These are phyloP conservation scores for Filobasidium floriforme DNA, from an alignment of 768 basidiomycete species.

Conservation along the genomic window DNA sequence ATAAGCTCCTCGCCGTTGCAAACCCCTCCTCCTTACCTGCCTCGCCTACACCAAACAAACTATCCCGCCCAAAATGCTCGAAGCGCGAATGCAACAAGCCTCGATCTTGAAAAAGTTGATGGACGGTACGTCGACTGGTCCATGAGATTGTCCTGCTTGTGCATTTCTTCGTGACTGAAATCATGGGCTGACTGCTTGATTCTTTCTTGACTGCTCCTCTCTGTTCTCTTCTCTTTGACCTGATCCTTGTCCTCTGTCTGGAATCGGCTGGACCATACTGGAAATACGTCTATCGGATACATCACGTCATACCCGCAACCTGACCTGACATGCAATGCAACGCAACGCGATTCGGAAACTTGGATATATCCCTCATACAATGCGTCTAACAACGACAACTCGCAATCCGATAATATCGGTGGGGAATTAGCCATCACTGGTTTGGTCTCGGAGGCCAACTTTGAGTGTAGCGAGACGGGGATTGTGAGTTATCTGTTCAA, in stretches of 20 bases:
- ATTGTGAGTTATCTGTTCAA: slow-evolving; percentile 56
- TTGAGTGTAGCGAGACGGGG: slow-evolving; percentile 92
- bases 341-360: no score
- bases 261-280: no score
- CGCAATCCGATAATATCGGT: neutral
- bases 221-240: neutral
- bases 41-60: neutral
- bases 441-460: slow-evolving; percentile 93
- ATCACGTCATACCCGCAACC: neutral
- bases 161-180: no score
- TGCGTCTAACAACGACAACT: neutral
- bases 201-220: neutral
- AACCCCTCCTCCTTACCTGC: neutral
- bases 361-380: no score
- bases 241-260: neutral
- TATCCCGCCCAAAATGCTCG: slow-evolving; percentile 49
- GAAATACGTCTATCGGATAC: no score
- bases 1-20: no score
- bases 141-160: no score
- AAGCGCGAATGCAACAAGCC: slow-evolving; percentile 84
- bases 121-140: slow-evolving; percentile 75
- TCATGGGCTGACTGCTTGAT: neutral
- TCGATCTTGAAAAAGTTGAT: slow-evolving; percentile 84
- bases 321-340: no score
- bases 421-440: slow-evolving; percentile 82